Conservation (phyloP, 331 rosid genomes). For the Telfairia occidentalis region DNA sequence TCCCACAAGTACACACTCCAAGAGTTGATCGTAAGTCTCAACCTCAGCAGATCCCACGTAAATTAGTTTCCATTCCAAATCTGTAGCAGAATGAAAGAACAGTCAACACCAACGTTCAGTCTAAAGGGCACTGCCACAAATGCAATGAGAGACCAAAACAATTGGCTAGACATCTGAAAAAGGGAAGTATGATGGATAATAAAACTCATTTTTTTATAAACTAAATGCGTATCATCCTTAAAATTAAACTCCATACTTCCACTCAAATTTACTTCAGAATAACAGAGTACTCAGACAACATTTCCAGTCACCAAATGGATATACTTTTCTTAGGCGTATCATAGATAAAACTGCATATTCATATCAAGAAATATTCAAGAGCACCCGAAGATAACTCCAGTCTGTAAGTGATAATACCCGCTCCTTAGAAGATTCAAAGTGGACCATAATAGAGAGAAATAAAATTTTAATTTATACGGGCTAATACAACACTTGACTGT, state of each 20-base stretch:
- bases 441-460: background rate
- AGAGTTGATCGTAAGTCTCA: slow-evolving; percentile 53
- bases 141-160: background rate
- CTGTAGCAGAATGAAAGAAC: slow-evolving; percentile 16
- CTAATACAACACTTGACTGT: background rate
- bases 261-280: background rate
- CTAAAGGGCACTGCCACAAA: background rate
- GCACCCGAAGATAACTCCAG: background rate
- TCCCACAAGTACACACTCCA: slow-evolving; percentile 81
- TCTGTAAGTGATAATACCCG: background rate
- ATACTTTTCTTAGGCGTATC: background rate
- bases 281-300: background rate
- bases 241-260: background rate
- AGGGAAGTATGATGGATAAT: too few relatives aligned
- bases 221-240: background rate
- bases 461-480: background rate
- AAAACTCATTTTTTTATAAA: background rate
- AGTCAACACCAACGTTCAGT: background rate
- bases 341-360: background rate
- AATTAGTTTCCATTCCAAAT: slow-evolving; percentile 74
- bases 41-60: slow-evolving; percentile 87
- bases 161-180: background rate
- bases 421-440: background rate
- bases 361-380: background rate
- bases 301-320: background rate